Evolutionary conservation across 345 rosid genomes (phyloP).

Genomic region (Pugionium dolabratum): DNA sequence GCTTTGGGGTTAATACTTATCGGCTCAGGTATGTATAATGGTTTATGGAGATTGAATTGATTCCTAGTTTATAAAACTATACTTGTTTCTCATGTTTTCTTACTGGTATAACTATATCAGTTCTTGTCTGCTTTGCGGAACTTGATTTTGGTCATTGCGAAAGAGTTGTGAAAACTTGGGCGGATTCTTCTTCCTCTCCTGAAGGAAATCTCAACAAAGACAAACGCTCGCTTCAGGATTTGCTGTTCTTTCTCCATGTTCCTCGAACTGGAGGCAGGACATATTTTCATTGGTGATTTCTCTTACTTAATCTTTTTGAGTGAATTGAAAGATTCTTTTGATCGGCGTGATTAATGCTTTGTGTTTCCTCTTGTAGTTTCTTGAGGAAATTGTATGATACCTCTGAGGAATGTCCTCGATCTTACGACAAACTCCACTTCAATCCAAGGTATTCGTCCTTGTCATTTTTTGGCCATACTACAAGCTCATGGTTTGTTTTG

Average conservation of each 20-base stretch:
- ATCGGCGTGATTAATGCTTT: constrained; percentile 24
- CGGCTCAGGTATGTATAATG: constrained; percentile 47
- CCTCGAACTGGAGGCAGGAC: constrained; percentile 98
- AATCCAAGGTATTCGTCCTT: constrained; percentile 70
- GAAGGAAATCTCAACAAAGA: constrained; percentile 54
- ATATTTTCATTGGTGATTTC: constrained; percentile 76
- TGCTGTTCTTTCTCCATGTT: constrained; percentile 88
- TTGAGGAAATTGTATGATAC: constrained; percentile 72
- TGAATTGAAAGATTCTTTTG: not conserved
- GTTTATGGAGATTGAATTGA: not conserved
- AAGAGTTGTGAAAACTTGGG: constrained; percentile 69
- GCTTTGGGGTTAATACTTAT: constrained; percentile 46
- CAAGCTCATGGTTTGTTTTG: not conserved
- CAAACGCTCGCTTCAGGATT: constrained; percentile 65
- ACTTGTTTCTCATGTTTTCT: constrained; percentile 21
- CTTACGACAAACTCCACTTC: constrained; percentile 87
- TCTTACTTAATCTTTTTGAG: not conserved
- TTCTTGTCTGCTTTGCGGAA: constrained; percentile 44
- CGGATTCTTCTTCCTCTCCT: constrained; percentile 48
- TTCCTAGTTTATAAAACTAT: not conserved
- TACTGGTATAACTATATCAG: constrained; percentile 39
- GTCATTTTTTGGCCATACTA: not conserved
- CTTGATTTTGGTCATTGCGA: constrained; percentile 63
- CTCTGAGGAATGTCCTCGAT: constrained; percentile 83
- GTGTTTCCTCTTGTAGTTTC: constrained; percentile 57